Evolutionary conservation across 768 basidiomycete genomes (phyloP).

Genomic region (Tylopilus balloui): DNA sequence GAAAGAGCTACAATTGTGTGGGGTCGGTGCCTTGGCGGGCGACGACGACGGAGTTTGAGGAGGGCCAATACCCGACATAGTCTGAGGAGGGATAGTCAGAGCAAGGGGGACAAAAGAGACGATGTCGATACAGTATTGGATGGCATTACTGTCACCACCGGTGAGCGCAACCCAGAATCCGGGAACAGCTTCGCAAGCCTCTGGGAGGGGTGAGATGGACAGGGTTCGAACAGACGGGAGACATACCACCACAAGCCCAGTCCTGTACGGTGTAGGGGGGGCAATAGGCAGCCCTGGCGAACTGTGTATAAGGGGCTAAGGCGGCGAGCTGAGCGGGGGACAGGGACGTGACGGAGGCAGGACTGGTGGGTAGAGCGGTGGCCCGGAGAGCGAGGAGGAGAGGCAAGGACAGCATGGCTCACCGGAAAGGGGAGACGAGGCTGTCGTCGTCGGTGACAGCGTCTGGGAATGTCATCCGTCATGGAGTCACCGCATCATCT

Average conservation of each 20-base stretch:
- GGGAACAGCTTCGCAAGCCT: constrained; percentile 39
- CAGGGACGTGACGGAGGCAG: constrained; percentile 19
- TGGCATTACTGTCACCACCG: constrained; percentile 47
- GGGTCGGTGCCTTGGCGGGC: constrained; percentile 62
- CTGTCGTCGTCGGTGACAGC: background rate
- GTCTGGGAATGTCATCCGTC: background rate
- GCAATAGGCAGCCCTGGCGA: constrained; percentile 57
- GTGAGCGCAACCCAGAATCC: constrained; percentile 31
- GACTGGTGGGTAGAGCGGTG: background rate
- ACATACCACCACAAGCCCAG: constrained; percentile 45
- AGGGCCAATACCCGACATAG: constrained; percentile 55
- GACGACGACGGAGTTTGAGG: constrained; percentile 49
- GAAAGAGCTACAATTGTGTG: constrained; percentile 40
- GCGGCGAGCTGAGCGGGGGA: constrained; percentile 31
- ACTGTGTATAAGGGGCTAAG: constrained; percentile 46
- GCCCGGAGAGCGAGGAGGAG: constrained; percentile 2
- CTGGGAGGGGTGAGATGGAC: constrained; percentile 10
- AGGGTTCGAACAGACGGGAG: background rate
- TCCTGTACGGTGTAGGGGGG: constrained; percentile 30
- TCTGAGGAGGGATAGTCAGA: constrained; percentile 27
- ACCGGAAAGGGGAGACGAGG: background rate
- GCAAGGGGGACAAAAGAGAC: background rate
- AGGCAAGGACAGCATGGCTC: background rate
- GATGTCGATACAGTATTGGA: constrained; percentile 43
- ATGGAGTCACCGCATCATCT: too few species aligned